Base-by-base conservation (phyloP, 1,284 basidiomycete species). In the Naganishia liquefaciens region DNA sequence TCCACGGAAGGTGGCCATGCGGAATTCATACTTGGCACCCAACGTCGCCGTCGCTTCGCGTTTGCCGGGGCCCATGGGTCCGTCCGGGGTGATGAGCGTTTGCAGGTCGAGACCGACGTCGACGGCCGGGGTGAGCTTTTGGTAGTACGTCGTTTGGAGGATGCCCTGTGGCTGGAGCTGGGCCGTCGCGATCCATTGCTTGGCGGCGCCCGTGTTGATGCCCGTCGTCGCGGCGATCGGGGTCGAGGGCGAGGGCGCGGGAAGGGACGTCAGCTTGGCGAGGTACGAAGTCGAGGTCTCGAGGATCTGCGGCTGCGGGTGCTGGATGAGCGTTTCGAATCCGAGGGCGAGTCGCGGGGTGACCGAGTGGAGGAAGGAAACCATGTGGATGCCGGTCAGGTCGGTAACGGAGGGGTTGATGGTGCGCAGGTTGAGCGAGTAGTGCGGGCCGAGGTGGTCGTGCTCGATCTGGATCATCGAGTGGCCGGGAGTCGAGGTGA, bases 21-120 rank as follows among this genome's bases (percentile, higher is more conserved):
- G 86, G 72, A 99, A 88, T 78, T 98, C 95, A 78, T 95, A 99
- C 81, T 96, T 97, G 66, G 93, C 93, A 58, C 93, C 95, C 23
- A 98, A 78, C 23, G 93, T 96, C 15, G 93, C 90, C 54, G 93
- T 81, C 9, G 95, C 95, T 74, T 97, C 94, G 72, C 96, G 84
- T 77, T 91, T 87, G 23, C 80, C 81, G n/a, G 77, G 76, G 65
- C 77, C 77, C 72, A 79, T 73, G 70, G 77, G 76, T 54, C 76
- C 76, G 65, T 83, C 81, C 3, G 88, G 87, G 49, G 87, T 84
- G 60, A 89, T 86, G 67, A 94, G 84, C 64, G 95, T 80, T 77
- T 93, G 88, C 70, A 99, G 80, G 75, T 99, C 95, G 40, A 93
- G 92, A 17, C 91, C 96, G n/a, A 95, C 93, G 67, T 99, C 95